Conservation (phyloP, 2,329 filamentous ascomycete species). For the Penicillium glabrum region DNA sequence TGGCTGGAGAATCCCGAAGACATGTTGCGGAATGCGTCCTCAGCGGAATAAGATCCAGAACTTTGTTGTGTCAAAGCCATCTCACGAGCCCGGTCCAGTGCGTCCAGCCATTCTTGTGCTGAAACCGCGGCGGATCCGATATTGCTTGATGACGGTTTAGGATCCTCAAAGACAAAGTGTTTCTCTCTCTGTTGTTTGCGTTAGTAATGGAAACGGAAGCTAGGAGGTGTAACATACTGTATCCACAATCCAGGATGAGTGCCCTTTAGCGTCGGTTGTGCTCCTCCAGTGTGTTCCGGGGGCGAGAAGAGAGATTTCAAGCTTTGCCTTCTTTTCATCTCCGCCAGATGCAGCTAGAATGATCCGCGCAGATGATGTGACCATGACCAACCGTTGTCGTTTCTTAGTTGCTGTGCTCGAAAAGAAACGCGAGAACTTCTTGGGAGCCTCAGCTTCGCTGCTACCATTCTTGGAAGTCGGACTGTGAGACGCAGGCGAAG, state of each 20-base stretch:
- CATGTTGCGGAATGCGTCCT: conserved; percentile 67
- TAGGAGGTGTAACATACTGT: conserved; percentile 65
- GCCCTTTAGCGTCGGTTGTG: conserved; percentile 80
- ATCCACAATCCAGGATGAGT: conserved; percentile 86
- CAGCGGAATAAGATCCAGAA: conserved; percentile 64
- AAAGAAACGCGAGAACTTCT: conserved; percentile 92
- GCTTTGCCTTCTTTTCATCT: conserved; percentile 92
- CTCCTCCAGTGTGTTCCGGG: conserved; percentile 76
- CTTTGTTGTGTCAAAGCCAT: conserved; percentile 74
- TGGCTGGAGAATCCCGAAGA: conserved; percentile 71
- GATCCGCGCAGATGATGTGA: conserved; percentile 87
- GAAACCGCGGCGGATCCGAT: conserved; percentile 65
- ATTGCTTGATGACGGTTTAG: conserved; percentile 68
- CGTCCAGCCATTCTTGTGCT: conserved; percentile 90
- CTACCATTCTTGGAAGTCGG: conserved; percentile 66
- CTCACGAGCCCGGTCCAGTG: conserved; percentile 81
- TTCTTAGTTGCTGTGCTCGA: conserved; percentile 89
- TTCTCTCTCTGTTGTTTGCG: conserved; percentile 67
- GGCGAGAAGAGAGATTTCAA: conserved; percentile 80
- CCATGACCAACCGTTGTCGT: conserved; percentile 86
- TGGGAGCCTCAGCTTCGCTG: conserved; percentile 66
- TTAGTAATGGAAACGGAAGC: conserved; percentile 28
- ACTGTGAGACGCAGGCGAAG: conserved; percentile 73
- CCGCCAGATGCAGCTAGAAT: conserved; percentile 88
- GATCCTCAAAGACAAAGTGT: conserved; percentile 90